These are phyloP conservation scores for Prunus mira DNA, from an alignment of 306 rosid genomes.

Conservation along the genomic window DNA sequence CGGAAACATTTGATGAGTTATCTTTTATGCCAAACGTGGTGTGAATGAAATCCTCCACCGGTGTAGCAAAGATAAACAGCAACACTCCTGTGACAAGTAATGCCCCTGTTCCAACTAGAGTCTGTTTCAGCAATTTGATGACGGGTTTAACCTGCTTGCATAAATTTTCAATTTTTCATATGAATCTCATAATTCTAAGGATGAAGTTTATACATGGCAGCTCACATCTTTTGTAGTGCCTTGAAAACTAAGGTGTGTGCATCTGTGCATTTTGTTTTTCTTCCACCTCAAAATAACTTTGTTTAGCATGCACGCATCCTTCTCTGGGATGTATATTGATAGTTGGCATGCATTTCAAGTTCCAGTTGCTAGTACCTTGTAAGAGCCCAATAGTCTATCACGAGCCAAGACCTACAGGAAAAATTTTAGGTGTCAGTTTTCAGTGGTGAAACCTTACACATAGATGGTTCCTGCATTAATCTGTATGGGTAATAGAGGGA, in stretches of 20 bases:
- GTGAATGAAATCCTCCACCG: slow-evolving; percentile 64
- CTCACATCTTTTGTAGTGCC: neutral
- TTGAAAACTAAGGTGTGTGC: neutral
- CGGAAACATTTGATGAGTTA: slow-evolving; percentile 35
- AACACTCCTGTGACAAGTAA: slow-evolving; percentile 80
- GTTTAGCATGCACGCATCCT: neutral
- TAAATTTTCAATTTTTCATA: slow-evolving; percentile 6
- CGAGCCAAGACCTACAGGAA: slow-evolving; percentile 80
- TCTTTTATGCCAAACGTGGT: slow-evolving; percentile 48
- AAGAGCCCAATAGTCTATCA: slow-evolving; percentile 90
- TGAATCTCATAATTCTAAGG: neutral
- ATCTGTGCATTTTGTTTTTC: neutral
- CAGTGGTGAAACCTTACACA: slow-evolving; percentile 6
- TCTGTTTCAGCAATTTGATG: slow-evolving; percentile 80
- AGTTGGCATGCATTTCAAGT: neutral
- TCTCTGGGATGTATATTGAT: neutral
- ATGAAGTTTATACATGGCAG: neutral
- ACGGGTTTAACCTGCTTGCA: slow-evolving; percentile 87
- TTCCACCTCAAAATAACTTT: neutral
- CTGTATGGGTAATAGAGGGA: neutral
- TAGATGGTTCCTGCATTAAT: slow-evolving; percentile 1
- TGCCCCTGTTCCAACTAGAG: slow-evolving; percentile 87
- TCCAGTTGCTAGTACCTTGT: slow-evolving; percentile 58
- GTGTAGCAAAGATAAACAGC: slow-evolving; percentile 79
- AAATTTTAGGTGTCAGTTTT: slow-evolving; percentile 27